Percentiles rank a stretch among this genome's conserved stretches.
These are phyloP conservation scores for Graphilbum sp. DNA, from an alignment of 2,329 filamentous ascomycete species.

Conservation along the genomic window DNA sequence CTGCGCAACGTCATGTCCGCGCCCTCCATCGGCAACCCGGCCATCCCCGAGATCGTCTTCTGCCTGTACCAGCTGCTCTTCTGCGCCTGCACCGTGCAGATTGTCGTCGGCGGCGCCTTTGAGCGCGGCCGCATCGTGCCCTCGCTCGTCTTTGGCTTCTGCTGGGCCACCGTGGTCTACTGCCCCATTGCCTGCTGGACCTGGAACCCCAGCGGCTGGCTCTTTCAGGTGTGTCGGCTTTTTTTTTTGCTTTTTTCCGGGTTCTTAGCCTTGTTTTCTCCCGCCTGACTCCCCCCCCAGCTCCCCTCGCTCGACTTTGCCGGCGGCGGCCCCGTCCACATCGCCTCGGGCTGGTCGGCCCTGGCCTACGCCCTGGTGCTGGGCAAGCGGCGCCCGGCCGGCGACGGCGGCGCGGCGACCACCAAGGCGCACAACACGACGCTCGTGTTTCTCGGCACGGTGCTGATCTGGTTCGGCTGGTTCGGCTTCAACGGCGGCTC, in stretches of 20 bases:
- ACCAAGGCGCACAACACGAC: conserved; percentile 49
- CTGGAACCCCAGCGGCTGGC: conserved; percentile 51
- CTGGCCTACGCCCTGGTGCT: conserved; percentile 48
- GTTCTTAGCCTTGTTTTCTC: too few species aligned
- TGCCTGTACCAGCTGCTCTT: conserved; percentile 51
- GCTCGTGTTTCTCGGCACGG: conserved; percentile 45
- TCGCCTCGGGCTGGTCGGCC: conserved; percentile 44
- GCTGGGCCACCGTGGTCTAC: conserved; percentile 50
- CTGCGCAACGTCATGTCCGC: conserved; percentile 43
- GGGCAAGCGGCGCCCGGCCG: conserved; percentile 33
- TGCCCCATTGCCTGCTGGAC: conserved; percentile 47
- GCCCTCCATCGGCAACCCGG: conserved; percentile 37
- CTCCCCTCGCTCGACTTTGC: conserved; percentile 44
- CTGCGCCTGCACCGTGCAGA: conserved; percentile 42
- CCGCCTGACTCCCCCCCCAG: conserved; percentile 11
- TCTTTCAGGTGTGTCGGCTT: conserved; percentile 22
- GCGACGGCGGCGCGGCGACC: too few species aligned
- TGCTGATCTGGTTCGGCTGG: conserved; percentile 50
- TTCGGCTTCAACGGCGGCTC: conserved; percentile 35
- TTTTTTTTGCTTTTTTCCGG: not conserved
- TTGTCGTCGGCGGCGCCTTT: conserved; percentile 48
- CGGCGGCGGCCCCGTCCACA: conserved; percentile 47
- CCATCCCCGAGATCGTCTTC: conserved; percentile 49
- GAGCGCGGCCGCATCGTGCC: conserved; percentile 40
- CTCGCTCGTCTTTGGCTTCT: conserved; percentile 46